phyloP scores from a whole-genome alignment of 805 yeast species.

The Lipomyces mesembrius region DNA sequence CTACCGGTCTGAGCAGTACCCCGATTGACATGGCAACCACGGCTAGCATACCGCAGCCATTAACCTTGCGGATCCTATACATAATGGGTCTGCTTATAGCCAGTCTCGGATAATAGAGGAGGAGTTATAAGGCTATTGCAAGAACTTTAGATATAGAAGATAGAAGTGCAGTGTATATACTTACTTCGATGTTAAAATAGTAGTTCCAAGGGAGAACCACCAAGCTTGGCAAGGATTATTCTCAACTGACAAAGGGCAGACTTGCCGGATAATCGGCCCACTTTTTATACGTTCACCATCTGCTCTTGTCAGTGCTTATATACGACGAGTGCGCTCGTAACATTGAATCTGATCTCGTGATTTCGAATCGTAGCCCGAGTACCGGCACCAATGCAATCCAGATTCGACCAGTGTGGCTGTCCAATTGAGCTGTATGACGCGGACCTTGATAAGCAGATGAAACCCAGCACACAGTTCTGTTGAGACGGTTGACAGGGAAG shows the following conservation, averaged over 20 bases:
- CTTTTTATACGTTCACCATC: too few relatives aligned
- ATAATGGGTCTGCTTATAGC: not conserved
- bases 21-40: constrained; percentile 2
- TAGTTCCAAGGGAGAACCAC: not conserved
- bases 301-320: not conserved
- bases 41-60: not conserved
- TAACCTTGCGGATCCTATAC: not conserved
- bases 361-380: not conserved
- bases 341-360: not conserved
- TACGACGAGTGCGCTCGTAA: not conserved
- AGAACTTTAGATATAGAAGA: not conserved
- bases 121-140: not conserved
- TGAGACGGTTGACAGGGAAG: too few relatives aligned
- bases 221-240: not conserved
- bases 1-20: not conserved
- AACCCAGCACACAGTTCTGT: not conserved
- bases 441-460: not conserved
- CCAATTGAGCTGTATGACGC: not conserved
- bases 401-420: not conserved
- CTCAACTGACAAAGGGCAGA: not conserved
- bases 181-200: not conserved
- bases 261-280: not conserved
- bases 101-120: not conserved
- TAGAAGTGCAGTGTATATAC: not conserved
- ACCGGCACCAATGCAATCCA: not conserved